Base-by-base conservation (phyloP, 305 asterid genomes). In the Fraxinus ornus region DNA sequence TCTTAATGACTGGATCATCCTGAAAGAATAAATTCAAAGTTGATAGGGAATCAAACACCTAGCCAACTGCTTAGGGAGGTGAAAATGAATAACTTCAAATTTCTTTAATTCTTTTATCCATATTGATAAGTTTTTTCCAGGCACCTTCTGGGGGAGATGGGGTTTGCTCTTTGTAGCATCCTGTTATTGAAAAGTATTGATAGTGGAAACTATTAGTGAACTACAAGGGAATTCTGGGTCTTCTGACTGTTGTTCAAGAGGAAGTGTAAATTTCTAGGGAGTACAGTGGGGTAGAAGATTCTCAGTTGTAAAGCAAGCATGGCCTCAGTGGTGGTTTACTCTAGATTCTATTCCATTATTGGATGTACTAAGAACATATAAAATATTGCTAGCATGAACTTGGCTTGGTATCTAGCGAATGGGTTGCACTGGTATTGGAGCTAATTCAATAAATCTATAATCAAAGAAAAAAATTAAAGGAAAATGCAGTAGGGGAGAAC, bases 1-100 rank as follows among this genome's bases (percentile, higher is more conserved):
- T 85, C 87, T 94, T 91, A 93, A 85, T 79, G 96, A 89, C 71
- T 83, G 93, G 82, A 96, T 89, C 92, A 93, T 91, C 94, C 99
- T 96, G 97, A 52, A 82, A 87, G 85, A 80, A 85, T 47, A 68
- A 83, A 70, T 64, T 26, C 76, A 35, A 12, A 70, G 47, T 86
- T 68, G 81, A 3, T 74, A 60, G 21, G 52, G 78, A 76, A 74
- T 64, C 79, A 79, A 79, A 84, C 44, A 57, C 32, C 79, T 39
- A 49, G 78, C 39, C 28, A 75, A 79, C 83, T 79, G 68, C 83
- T 72, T 66, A 83, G 64, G 64, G 79, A 76, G 26, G 35, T 76
- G 81, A 78, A 82, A 73, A 78, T 71, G 41, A 71, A 5, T 15
- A 32, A 71, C 47, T 71, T 5, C 44, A 71, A 15, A 17, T 71